Conservation (phyloP, 2,329 filamentous ascomycete genomes). For the Hirsutella rhossiliensis region DNA sequence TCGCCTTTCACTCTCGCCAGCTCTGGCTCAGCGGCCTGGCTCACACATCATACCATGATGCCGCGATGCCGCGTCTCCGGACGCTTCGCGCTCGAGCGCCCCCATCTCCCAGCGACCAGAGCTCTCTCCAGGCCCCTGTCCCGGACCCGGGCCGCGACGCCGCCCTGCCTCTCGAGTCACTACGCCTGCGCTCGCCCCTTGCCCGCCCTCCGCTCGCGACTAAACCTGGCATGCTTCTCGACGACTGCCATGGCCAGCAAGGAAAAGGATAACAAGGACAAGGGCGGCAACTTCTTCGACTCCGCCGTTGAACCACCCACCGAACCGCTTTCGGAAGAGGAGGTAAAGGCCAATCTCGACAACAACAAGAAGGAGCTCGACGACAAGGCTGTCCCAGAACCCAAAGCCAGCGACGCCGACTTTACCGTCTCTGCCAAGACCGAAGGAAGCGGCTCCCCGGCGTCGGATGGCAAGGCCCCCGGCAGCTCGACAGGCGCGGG, state of each 20-base stretch:
- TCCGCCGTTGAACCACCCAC: conserved; percentile 25
- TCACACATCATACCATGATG: conserved; percentile 20
- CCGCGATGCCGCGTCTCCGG: conserved; percentile 27
- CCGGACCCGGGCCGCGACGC: conserved; percentile 14
- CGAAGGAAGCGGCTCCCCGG: conserved; percentile 21
- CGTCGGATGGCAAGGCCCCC: conserved; percentile 39
- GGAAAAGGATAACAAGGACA: conserved; percentile 24
- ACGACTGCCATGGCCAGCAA: conserved; percentile 21
- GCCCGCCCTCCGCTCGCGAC: conserved; percentile 14
- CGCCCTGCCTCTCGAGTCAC: conserved; percentile 12
- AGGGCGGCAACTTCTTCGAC: conserved; percentile 38
- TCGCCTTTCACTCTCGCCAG: not conserved
- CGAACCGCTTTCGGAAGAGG: conserved; percentile 40
- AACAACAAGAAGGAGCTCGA: conserved; percentile 26
- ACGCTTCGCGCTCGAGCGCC: conserved; percentile 24
- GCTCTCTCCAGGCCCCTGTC: conserved; percentile 11
- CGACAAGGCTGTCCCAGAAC: conserved; percentile 34
- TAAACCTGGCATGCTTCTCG: conserved; percentile 21
- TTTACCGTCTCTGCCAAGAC: conserved; percentile 32
- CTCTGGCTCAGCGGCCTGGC: not conserved
- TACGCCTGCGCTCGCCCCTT: conserved; percentile 20
- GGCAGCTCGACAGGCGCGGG: conserved; percentile 43
- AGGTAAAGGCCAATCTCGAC: conserved; percentile 37
- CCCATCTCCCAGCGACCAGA: conserved; percentile 15
- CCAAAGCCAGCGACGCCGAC: conserved; percentile 29